Base-by-base conservation (phyloP, 1,139 yeast species). In the Yamadazyma triangularis region DNA sequence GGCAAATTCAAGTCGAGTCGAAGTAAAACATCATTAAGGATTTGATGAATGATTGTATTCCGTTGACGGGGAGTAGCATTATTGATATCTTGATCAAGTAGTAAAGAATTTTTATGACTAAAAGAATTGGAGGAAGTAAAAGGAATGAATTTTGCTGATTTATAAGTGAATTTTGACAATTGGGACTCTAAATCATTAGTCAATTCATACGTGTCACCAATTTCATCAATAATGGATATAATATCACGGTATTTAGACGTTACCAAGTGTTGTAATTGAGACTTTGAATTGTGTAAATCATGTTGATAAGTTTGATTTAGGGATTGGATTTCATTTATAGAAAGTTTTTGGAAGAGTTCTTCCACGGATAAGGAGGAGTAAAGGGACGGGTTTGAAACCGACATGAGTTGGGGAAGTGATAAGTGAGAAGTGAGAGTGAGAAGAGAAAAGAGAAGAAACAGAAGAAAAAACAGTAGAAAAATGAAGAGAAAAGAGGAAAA, bases 161-260 rank as follows among this genome's bases (percentile, higher is more conserved):
- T 49, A 36, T 60, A 67, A 2, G 71, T 58, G 15, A 68, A 48
- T 28, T 55, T 49, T 1, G 68, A 45, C 12, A 68, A 40, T 8
- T 46, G 41, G 6, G 46, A 43, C 28, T 66, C 63, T 3, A 60
- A 48, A 1, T 33, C 36, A 8, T 44, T 41, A 1, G 76, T 64
- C 8, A 64, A 44, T 2, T 48, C 46, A 40, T 73, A 64, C 78
- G 81, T 77, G 5, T 56, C 57, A 25, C 71, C 73, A 23, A 83
- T 79, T 37, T 77, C 75, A 45, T 82, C 88, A 1, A 89, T 85
- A 5, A 83, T 81, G 24, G 71, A 62, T 23, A 83, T 64, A 44
- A 83, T 60, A 43, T 82, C 88, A 32, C 85, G 61, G 50, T 81
- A 82, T 48, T 79, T 77, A 24, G 58, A 58, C 3, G 88, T 86